These are phyloP conservation scores for Aspergillus tamarii DNA, from an alignment of 2,329 filamentous ascomycete species.

Conservation along the genomic window DNA sequence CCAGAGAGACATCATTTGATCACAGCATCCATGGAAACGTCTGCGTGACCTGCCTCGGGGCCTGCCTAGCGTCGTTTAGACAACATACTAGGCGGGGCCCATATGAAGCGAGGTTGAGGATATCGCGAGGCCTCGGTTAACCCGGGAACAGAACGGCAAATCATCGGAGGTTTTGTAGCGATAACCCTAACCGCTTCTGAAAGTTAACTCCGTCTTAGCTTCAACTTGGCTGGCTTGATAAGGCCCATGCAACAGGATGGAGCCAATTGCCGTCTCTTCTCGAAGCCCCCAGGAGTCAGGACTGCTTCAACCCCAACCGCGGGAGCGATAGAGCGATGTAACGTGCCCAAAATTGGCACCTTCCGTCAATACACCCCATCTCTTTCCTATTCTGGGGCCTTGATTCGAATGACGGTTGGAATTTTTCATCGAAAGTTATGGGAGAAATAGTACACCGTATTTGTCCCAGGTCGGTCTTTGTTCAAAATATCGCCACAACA, in stretches of 20 bases:
- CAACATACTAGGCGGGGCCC: neutral
- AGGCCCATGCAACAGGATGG: neutral
- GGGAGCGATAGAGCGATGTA: neutral
- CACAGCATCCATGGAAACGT: neutral
- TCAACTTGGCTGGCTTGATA: neutral
- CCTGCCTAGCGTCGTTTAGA: neutral
- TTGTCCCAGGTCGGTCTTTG: neutral
- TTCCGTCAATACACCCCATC: neutral
- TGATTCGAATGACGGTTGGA: neutral
- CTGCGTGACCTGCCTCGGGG: neutral
- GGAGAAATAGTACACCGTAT: neutral
- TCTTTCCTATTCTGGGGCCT: neutral
- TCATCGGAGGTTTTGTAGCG: neutral
- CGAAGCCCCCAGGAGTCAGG: neutral
- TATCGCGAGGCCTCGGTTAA: neutral
- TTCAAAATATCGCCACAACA: neutral
- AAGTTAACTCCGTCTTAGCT: constrained; percentile 5
- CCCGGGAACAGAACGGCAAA: constrained; percentile 5
- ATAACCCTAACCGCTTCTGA: neutral
- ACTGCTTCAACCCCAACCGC: neutral
- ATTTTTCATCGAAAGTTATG: too few relatives aligned
- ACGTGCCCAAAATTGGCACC: neutral
- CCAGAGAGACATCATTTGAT: neutral
- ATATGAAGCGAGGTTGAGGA: neutral
- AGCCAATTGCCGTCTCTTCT: neutral